A percentile compares a stretch with the other conserved stretches of the same genome.
Evolutionary conservation across 352 stramenopile species (phyloP).

Genomic region (Thraustotheca clavata): DNA sequence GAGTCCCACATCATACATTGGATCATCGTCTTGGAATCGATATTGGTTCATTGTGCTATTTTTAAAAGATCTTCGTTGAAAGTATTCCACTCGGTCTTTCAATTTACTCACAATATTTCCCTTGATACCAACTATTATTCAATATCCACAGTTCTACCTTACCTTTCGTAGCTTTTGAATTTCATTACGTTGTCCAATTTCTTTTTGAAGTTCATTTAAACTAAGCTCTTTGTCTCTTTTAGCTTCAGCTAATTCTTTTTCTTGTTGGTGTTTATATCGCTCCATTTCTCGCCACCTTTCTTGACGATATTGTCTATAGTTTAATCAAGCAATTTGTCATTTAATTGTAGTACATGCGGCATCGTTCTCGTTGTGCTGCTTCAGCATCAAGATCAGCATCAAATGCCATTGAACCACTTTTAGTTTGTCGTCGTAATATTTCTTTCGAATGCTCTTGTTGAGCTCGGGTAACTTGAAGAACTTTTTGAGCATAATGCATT

Average conservation of each 20-base stretch:
- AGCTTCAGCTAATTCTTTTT: neutral
- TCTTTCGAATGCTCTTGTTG: constrained; percentile 10
- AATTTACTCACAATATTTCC: constrained; percentile 1
- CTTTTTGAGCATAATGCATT: constrained; percentile 5
- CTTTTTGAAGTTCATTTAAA: neutral
- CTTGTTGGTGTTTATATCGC: constrained; percentile 2
- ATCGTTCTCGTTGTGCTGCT: no score
- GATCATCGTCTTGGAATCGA: constrained; percentile 11
- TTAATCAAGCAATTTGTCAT: neutral
- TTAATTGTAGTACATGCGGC: no score
- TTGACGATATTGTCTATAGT: neutral
- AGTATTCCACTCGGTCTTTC: constrained; percentile 1
- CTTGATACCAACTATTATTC: neutral
- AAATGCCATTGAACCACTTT: no score
- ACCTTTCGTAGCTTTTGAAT: constrained; percentile 12
- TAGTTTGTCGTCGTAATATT: neutral
- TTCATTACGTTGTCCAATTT: constrained; percentile 1
- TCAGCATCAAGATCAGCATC: no score
- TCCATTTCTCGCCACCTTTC: constrained; percentile 7
- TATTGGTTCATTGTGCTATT: neutral
- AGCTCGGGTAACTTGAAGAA: neutral
- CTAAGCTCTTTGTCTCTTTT: constrained; percentile 2
- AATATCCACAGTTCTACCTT: neutral
- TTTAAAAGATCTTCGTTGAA: neutral
- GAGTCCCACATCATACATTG: neutral